phyloP scores from a whole-genome alignment of 129 eudicot genomes.

The Artemisia argyi region DNA sequence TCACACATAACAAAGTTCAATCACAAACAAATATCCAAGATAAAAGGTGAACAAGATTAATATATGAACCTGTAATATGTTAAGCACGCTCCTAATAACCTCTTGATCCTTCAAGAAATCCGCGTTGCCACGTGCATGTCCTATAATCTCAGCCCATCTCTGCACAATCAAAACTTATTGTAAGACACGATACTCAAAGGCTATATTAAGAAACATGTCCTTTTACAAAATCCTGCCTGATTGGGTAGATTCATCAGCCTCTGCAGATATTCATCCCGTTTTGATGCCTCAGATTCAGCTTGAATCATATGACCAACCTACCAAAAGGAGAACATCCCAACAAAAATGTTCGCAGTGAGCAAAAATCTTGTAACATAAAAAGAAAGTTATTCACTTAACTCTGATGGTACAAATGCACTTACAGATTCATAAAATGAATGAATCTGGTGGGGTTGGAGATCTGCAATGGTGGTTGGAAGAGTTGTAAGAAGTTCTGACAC shows the following conservation, averaged over 20 bases:
- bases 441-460: slow-evolving; percentile 94
- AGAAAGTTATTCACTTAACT: neutral
- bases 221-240: slow-evolving; percentile 47
- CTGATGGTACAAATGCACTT: slow-evolving; percentile 27
- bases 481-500: slow-evolving; percentile 94
- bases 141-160: slow-evolving; percentile 97
- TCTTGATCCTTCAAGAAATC: slow-evolving; percentile 81
- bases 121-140: slow-evolving; percentile 91
- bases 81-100: slow-evolving; percentile 86
- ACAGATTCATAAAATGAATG: slow-evolving; percentile 97
- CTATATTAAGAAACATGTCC: neutral
- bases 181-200: neutral
- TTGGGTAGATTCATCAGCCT: slow-evolving; percentile 96
- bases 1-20: neutral
- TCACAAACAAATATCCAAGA: no score
- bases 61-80: slow-evolving; percentile 85
- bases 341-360: neutral
- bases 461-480: slow-evolving; percentile 85
- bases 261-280: slow-evolving; percentile 83
- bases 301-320: slow-evolving; percentile 98
- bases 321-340: slow-evolving; percentile 10
- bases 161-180: slow-evolving; percentile 35
- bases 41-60: no score
- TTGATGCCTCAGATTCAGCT: slow-evolving; percentile 83
- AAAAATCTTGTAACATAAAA: neutral